Evolutionary conservation across 495 filamentous ascomycete species (phyloP).

Genomic region (Penicillium lividum): DNA sequence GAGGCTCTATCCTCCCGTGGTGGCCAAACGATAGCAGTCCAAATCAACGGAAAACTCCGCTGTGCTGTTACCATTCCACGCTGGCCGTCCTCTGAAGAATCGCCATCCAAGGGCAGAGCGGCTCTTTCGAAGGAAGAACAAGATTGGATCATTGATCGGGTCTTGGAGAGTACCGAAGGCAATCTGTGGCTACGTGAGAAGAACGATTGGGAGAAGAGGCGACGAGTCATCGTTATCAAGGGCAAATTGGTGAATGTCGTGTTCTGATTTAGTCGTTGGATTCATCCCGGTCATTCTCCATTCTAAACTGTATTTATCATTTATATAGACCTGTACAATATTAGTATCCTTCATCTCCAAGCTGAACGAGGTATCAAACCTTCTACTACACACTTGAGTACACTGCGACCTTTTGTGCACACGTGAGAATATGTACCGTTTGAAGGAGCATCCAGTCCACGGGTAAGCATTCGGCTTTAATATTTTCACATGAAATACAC

Average conservation of each 20-base stretch:
- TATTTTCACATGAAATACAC: no score
- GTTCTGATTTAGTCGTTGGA: slow-evolving; percentile 28
- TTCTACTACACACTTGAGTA: no score
- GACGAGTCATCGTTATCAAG: slow-evolving; percentile 48
- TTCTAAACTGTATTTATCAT: slow-evolving; percentile 1
- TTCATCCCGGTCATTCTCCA: background rate
- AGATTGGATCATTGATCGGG: slow-evolving; percentile 59
- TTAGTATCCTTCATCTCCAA: background rate
- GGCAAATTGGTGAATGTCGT: slow-evolving; percentile 53
- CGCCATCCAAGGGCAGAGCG: slow-evolving; percentile 19
- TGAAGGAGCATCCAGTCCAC: no score
- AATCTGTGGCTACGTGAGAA: slow-evolving; percentile 47
- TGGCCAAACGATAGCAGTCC: slow-evolving; percentile 60
- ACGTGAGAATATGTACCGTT: no score
- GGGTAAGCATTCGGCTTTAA: no score
- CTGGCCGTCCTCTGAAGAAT: slow-evolving; percentile 22
- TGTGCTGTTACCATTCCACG: slow-evolving; percentile 61
- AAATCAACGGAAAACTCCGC: slow-evolving; percentile 73
- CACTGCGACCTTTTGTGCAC: no score
- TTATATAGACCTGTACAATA: slow-evolving; percentile 1
- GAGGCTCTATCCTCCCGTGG: slow-evolving; percentile 45
- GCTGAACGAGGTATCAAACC: no score
- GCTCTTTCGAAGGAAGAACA: slow-evolving; percentile 34
- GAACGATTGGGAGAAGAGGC: slow-evolving; percentile 49
- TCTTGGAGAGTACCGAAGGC: slow-evolving; percentile 48